Conservation (phyloP, 1,284 basidiomycete species). For the Rhodotorula sp. region DNA sequence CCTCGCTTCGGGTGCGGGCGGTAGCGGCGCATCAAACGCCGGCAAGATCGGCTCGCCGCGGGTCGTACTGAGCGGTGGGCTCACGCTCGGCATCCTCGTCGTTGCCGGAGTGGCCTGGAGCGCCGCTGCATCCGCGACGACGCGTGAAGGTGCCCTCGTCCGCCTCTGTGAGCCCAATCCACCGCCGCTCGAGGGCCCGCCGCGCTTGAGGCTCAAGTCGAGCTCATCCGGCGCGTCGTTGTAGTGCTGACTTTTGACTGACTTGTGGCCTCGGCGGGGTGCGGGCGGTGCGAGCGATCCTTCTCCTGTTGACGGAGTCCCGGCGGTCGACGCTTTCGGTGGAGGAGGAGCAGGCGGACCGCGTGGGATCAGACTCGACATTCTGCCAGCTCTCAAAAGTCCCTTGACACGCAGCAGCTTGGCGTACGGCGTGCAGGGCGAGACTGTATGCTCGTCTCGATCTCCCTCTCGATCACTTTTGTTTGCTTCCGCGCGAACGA, state of each 20-base stretch:
- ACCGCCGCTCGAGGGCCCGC: background rate
- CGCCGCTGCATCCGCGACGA: background rate
- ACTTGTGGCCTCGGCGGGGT: slow-evolving; percentile 1
- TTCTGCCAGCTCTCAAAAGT: background rate
- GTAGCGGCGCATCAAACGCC: slow-evolving; percentile 7
- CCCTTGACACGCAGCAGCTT: background rate
- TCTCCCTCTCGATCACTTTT: background rate
- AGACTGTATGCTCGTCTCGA: background rate
- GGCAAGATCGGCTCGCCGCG: slow-evolving; percentile 4
- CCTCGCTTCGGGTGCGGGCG: slow-evolving; percentile 9
- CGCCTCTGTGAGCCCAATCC: background rate
- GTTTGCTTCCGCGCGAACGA: background rate
- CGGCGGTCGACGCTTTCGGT: background rate
- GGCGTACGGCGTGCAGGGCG: background rate
- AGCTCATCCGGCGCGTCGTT: slow-evolving; percentile 12
- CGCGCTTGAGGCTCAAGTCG: background rate
- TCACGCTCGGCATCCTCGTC: background rate
- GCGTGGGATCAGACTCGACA: slow-evolving; percentile 1
- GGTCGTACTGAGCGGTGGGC: background rate
- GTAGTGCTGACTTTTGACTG: slow-evolving; percentile 12
- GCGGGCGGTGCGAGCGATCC: background rate
- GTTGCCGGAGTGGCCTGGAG: background rate
- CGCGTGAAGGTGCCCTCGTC: slow-evolving; percentile 5
- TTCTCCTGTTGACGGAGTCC: background rate
- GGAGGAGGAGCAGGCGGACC: background rate